Conservation (phyloP, 306 rosid genomes). For the Ochetophila trinervis region DNA sequence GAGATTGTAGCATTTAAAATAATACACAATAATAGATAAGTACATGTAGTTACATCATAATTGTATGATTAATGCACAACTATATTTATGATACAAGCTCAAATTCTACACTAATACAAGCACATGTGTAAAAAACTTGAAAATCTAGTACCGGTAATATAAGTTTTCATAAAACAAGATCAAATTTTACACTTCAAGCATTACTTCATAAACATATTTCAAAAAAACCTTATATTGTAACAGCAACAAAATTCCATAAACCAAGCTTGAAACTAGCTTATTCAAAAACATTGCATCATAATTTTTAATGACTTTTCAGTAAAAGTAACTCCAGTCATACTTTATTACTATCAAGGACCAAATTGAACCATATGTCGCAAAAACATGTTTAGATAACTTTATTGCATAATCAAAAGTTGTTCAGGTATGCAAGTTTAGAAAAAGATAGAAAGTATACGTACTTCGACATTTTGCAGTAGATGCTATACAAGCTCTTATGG, state of each 20-base stretch:
- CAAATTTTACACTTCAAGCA: not conserved
- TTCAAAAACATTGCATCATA: not conserved
- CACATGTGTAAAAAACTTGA: too few relatives aligned
- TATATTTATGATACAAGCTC: too few relatives aligned
- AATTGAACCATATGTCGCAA: not conserved
- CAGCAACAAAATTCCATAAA: not conserved
- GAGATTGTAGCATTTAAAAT: constrained; percentile 1
- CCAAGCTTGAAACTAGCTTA: not conserved
- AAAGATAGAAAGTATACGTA: constrained; percentile 32
- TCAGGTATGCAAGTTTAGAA: not conserved
- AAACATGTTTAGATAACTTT: not conserved
- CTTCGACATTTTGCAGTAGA: constrained; percentile 87
- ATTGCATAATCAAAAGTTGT: not conserved
- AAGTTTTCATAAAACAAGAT: too few relatives aligned
- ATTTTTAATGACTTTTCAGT: not conserved
- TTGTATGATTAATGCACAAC: too few relatives aligned
- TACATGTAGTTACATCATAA: not conserved
- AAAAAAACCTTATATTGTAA: not conserved
- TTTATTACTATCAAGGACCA: not conserved
- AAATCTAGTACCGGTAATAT: too few relatives aligned
- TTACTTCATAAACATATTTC: not conserved
- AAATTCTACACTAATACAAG: too few relatives aligned
- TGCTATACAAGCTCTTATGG: constrained; percentile 89
- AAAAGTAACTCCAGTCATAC: too few relatives aligned
- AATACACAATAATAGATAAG: not conserved